These are phyloP conservation scores for Puccinia triticina DNA, from an alignment of 1,284 basidiomycete genomes.

Conservation along the genomic window DNA sequence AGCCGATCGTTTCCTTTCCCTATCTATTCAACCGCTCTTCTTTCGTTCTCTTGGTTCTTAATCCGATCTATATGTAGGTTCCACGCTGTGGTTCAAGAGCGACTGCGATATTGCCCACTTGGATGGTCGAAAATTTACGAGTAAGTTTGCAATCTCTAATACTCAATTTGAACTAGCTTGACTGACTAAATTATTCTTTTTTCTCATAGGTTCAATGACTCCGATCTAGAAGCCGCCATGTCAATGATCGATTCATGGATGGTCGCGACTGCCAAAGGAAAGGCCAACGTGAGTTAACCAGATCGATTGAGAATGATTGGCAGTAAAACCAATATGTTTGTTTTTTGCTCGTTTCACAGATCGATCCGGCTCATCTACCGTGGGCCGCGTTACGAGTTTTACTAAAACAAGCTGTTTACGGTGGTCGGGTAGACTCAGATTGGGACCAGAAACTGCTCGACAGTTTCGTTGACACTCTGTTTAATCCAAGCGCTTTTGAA, in stretches of 20 bases:
- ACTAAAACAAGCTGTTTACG: slow-evolving; percentile 92
- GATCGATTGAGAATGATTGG: not conserved
- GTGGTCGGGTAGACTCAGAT: slow-evolving; percentile 84
- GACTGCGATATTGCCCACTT: slow-evolving; percentile 87
- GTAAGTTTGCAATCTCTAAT: slow-evolving; percentile 37
- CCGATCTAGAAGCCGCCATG: slow-evolving; percentile 90
- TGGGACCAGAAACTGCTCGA: slow-evolving; percentile 89
- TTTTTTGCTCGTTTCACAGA: not conserved
- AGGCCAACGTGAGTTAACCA: slow-evolving; percentile 70
- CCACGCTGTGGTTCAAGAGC: slow-evolving; percentile 93
- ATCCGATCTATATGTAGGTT: slow-evolving; percentile 62
- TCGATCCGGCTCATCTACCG: slow-evolving; percentile 80
- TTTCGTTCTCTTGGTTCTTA: not conserved
- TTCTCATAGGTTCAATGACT: slow-evolving; percentile 79
- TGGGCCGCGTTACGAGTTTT: slow-evolving; percentile 88
- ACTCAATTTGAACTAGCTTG: not conserved
- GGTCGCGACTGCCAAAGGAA: slow-evolving; percentile 75
- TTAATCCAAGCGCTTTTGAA: slow-evolving; percentile 84
- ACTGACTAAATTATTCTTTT: not conserved
- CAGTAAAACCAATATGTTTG: not conserved
- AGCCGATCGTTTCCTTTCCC: not conserved
- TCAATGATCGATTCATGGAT: slow-evolving; percentile 89
- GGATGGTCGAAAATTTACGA: slow-evolving; percentile 96
- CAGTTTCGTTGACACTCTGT: slow-evolving; percentile 84
- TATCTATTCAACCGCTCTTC: not conserved